Conservation (phyloP, 2,329 filamentous ascomycete species). For the Aspergillus puulaauensis region DNA sequence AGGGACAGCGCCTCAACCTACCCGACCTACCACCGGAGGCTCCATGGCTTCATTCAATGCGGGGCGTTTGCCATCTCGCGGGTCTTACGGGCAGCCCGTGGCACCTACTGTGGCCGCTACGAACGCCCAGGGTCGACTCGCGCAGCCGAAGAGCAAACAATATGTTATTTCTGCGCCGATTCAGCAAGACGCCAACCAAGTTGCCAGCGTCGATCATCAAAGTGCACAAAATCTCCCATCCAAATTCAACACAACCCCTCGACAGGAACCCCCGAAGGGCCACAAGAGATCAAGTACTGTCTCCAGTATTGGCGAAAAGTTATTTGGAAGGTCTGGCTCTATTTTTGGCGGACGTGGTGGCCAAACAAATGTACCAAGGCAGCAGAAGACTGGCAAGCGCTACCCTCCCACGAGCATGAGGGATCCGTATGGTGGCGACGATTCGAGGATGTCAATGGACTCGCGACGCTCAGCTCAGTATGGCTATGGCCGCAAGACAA, state of each 20-base stretch:
- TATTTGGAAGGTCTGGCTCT: constrained; percentile 81
- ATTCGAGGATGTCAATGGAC: constrained; percentile 67
- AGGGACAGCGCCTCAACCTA: constrained; percentile 36
- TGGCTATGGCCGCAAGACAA: constrained; percentile 68
- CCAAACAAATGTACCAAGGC: constrained; percentile 38
- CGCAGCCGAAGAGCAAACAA: constrained; percentile 71
- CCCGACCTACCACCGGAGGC: constrained; percentile 76
- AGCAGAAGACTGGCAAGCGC: constrained; percentile 57
- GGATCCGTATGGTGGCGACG: constrained; percentile 62
- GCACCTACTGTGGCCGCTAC: constrained; percentile 84
- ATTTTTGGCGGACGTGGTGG: constrained; percentile 64
- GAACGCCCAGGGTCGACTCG: constrained; percentile 84
- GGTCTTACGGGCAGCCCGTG: constrained; percentile 84
- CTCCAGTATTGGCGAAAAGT: constrained; percentile 76
- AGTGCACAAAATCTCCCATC: constrained; percentile 57
- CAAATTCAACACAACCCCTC: constrained; percentile 59
- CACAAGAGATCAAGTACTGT: constrained; percentile 75
- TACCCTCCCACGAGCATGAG: constrained; percentile 94
- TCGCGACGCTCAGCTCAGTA: constrained; percentile 72
- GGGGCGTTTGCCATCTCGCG: constrained; percentile 67
- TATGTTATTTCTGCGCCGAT: constrained; percentile 72
- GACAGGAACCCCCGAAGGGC: constrained; percentile 45
- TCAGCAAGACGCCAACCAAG: constrained; percentile 54
- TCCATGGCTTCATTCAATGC: constrained; percentile 68
- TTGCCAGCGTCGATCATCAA: constrained; percentile 58